These are phyloP conservation scores for Pseudocercospora fijiensis DNA, from an alignment of 2,329 filamentous ascomycete genomes.

Conservation along the genomic window DNA sequence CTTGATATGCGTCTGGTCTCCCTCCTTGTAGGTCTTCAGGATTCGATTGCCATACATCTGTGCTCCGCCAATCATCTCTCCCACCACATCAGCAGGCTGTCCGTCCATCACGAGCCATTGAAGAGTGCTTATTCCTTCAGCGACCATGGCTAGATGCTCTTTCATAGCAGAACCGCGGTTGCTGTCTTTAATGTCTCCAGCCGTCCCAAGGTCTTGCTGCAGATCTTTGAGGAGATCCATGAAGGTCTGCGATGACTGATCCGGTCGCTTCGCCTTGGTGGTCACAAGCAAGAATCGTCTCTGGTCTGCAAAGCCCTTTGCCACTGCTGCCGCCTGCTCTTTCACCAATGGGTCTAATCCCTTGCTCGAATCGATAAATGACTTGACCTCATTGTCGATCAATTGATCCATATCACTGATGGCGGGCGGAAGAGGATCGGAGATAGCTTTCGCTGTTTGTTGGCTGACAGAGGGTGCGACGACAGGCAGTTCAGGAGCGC, in stretches of 20 bases:
- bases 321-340: conserved; percentile 68
- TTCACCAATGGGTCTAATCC: conserved; percentile 63
- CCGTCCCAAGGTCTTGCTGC: conserved; percentile 75
- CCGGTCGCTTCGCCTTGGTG: conserved; percentile 89
- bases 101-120: conserved; percentile 85
- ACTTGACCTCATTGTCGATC: conserved; percentile 69
- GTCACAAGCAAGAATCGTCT: conserved; percentile 84
- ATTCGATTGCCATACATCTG: conserved; percentile 96
- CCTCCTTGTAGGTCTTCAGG: conserved; percentile 84
- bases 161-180: conserved; percentile 75
- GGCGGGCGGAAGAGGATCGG: conserved; percentile 64
- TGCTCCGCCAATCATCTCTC: conserved; percentile 76
- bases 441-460: conserved; percentile 34
- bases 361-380: conserved; percentile 75
- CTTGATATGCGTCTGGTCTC: conserved; percentile 74
- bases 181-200: conserved; percentile 76
- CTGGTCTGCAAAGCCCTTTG: conserved; percentile 75
- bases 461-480: conserved; percentile 29
- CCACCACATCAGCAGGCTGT: conserved; percentile 82
- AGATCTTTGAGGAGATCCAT: conserved; percentile 82
- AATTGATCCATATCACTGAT: conserved; percentile 85
- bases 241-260: conserved; percentile 66
- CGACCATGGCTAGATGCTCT: conserved; percentile 80
- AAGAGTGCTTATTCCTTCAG: conserved; percentile 84
- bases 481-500: conserved; percentile 33